Evolutionary conservation across 2,329 filamentous ascomycete genomes (phyloP).

Genomic region (Fusarium denticulatum): DNA sequence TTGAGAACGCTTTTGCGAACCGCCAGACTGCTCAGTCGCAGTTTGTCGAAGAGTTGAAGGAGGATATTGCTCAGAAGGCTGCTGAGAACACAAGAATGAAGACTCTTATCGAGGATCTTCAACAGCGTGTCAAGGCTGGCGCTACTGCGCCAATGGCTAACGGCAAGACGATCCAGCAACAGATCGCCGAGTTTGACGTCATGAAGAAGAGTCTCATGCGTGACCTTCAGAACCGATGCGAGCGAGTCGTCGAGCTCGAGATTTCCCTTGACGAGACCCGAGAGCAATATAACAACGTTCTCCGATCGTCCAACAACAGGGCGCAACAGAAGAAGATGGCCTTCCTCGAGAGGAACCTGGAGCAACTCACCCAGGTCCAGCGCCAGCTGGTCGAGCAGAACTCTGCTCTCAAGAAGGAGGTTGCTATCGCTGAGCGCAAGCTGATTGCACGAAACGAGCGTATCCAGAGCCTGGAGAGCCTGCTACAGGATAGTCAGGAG

Average conservation of each 20-base stretch:
- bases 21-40: slow-evolving; percentile 79
- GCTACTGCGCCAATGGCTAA: slow-evolving; percentile 70
- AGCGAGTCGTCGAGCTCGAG: slow-evolving; percentile 96
- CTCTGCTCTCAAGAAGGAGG: slow-evolving; percentile 96
- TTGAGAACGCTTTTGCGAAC: slow-evolving; percentile 80
- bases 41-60: slow-evolving; percentile 79
- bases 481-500: slow-evolving; percentile 97
- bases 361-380: slow-evolving; percentile 97
- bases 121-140: slow-evolving; percentile 75
- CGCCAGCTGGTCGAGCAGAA: slow-evolving; percentile 98
- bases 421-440: slow-evolving; percentile 97
- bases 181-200: slow-evolving; percentile 97
- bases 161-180: slow-evolving; percentile 94
- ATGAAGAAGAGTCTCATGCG: slow-evolving; percentile 99
- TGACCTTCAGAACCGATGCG: slow-evolving; percentile 96
- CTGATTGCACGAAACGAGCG: slow-evolving; percentile 96
- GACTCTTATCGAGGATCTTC: slow-evolving; percentile 81
- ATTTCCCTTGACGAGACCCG: slow-evolving; percentile 97
- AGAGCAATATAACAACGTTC: slow-evolving; percentile 98
- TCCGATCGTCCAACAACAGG: slow-evolving; percentile 95
- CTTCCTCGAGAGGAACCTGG: slow-evolving; percentile 96
- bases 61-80: slow-evolving; percentile 78
- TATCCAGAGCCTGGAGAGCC: slow-evolving; percentile 89
- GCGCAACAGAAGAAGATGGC: slow-evolving; percentile 99
- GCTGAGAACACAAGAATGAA: slow-evolving; percentile 86